Evolutionary conservation across 805 yeast species (phyloP), one percentile per base, ranked within the genome.

Genomic region (Candida insectorum): DNA sequence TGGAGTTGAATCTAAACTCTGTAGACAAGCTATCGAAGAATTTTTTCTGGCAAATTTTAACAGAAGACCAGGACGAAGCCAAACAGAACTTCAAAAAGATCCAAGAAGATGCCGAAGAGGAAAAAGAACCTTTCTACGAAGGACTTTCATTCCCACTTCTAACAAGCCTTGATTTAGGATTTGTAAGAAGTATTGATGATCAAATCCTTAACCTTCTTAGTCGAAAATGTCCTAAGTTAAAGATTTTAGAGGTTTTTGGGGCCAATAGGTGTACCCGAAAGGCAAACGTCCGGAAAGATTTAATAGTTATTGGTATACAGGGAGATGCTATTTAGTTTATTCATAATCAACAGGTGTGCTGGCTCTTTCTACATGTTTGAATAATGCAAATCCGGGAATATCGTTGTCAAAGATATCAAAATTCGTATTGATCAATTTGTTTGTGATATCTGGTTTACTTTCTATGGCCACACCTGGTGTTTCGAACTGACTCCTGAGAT

Each of bases 201-300:
- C 71, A 68, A 13, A 71, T 77, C 0, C 54, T 89, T n/a, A 74
- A 73, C 16, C 49, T 71, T 18, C 45, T 87, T 14, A 71, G 83
- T 3, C 58, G 69, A 17, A 68, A 73, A 8, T 85, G 93, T 41
- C 73, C 79, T 0, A 74, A 74, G 29, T 58, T 91, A 36, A 68
- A 71, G 28, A 67, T 84, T 11, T 52, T 91, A 35, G 94, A 86
- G 47, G 89, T 86, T 11, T 87, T 81, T 54, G 96, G 96, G 1
- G 69, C 82, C 50, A 85, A 83, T 51, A 63, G 77, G 47, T 75
- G 87, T 38, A 75, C 88, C 1, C 60, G 68, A 6, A 64, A 65
- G 16, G 81, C 85, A 1, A 57, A 55, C 3, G 54, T 73, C 2
- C 62, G 81, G 34, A 61, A 63, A 4, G 82, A 78, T 10, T 53